Conservation (phyloP, 305 asterid species). For the Stenogyne calaminthoides region DNA sequence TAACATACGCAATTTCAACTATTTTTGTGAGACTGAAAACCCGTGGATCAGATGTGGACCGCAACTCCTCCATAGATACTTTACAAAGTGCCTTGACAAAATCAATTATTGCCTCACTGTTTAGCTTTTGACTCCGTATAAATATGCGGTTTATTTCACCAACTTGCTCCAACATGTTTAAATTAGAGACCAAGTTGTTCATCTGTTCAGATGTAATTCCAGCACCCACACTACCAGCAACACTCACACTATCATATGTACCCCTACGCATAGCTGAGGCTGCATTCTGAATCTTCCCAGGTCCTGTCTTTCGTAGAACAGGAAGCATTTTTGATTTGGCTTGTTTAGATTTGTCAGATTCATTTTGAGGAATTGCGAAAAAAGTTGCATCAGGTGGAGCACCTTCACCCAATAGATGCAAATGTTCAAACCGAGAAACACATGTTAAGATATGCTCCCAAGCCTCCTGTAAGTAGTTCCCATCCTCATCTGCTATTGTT, state of each 20-base stretch:
- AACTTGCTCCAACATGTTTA: slow-evolving; percentile 97
- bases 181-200: slow-evolving; percentile 86
- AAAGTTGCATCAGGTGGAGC: slow-evolving; percentile 98
- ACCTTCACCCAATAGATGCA: slow-evolving; percentile 98
- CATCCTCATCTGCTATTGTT: slow-evolving; percentile 95
- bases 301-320: slow-evolving; percentile 82
- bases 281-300: slow-evolving; percentile 83
- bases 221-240: slow-evolving; percentile 83
- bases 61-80: slow-evolving; percentile 95
- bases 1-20: slow-evolving; percentile 94
- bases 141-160: slow-evolving; percentile 94
- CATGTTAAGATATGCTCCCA: slow-evolving; percentile 99
- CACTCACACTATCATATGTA: slow-evolving; percentile 94
- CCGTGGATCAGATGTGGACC: slow-evolving; percentile 94
- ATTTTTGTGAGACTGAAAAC: slow-evolving; percentile 99
- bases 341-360: slow-evolving; percentile 77
- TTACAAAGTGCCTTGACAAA: slow-evolving; percentile 98
- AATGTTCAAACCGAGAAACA: slow-evolving; percentile 95
- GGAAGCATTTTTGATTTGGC: slow-evolving; percentile 83
- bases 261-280: slow-evolving; percentile 89
- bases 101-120: slow-evolving; percentile 99
- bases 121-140: slow-evolving; percentile 86
- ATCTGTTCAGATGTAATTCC: slow-evolving; percentile 93
- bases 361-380: slow-evolving; percentile 91
- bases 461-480: slow-evolving; percentile 91